phyloP scores from a whole-genome alignment of 176 grass and related monocot genomes.

The Carex scoparia region DNA sequence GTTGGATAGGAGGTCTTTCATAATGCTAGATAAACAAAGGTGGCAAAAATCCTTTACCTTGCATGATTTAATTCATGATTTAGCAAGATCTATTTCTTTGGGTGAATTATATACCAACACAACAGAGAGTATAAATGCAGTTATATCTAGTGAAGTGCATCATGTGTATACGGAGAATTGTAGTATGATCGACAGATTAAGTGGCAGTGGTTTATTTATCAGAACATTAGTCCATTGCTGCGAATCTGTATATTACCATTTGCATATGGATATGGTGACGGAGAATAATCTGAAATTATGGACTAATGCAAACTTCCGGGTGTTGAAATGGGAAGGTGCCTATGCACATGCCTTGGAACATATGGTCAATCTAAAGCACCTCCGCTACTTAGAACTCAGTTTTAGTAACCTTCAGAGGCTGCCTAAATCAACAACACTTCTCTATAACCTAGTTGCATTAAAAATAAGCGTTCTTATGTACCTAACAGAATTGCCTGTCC shows the following conservation, averaged over 20 bases:
- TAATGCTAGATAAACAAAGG: not conserved
- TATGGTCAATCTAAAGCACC: not conserved
- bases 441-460: conserved; percentile 11
- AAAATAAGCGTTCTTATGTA: not conserved
- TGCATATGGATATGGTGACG: not conserved
- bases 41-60: not conserved
- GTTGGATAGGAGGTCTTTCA: conserved; percentile 31
- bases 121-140: not conserved
- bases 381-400: not conserved
- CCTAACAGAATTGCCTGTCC: not conserved
- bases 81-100: conserved; percentile 28
- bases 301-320: not conserved
- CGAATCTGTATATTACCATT: not conserved
- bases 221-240: not conserved
- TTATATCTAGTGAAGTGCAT: not conserved
- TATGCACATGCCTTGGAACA: not conserved
- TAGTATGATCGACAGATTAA: not conserved
- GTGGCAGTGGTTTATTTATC: not conserved
- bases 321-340: not conserved
- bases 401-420: not conserved
- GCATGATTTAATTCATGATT: conserved; percentile 46
- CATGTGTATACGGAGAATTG: not conserved
- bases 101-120: not conserved
- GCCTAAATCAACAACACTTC: not conserved
- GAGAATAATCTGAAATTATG: not conserved